Evolutionary conservation across 78 protist species (phyloP), one percentile per base, ranked within the genome.

Genomic region (Chrysochromulina tobinii): DNA sequence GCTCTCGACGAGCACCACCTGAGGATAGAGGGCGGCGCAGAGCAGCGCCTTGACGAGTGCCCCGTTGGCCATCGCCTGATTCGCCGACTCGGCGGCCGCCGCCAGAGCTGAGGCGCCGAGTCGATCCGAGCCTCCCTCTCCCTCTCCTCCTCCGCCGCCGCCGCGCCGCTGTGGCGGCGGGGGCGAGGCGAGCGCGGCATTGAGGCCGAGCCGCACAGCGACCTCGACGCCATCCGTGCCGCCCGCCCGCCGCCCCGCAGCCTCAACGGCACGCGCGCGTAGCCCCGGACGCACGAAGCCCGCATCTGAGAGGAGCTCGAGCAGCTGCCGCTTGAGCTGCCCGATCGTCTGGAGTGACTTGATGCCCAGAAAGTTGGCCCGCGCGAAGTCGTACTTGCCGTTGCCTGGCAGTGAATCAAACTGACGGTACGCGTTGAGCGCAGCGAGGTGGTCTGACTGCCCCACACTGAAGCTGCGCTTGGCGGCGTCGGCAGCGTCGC

Each of bases 401-500:
- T 6, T 1, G 50, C 51, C 53, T 8, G 57, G 0, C 17, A 55
- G 92, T 0, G 92, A 89, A 51, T 68, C 54, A 95, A 96, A 96
- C 27, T 85, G 72, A 58, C 59, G 57, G 88, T 96, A 96, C 59
- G 96, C 96, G 68, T 73, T 81, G 48, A 86, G 61, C 21, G 93
- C 58, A 11, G 94, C 59, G 27, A 96, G 67, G 53, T 96, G 97
- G 93, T 96, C 97, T 23, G 93, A 75, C 88, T 94, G 91, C n/a
- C 79, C 87, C 21, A 67, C n/a, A 6, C 7, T 14, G 68, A 94
- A 94, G n/a, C 57, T 50, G 21, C 25, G 38, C 48, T 92, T 79
- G 17, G 95, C 93, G 50, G 73, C 68, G 48, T 81, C 83, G 23
- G 92, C 89, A 55, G 61, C 93, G 38, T 5, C 48, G 17, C 69